These are phyloP conservation scores for Russula sp. DNA, from an alignment of 768 basidiomycete genomes.

Conservation along the genomic window DNA sequence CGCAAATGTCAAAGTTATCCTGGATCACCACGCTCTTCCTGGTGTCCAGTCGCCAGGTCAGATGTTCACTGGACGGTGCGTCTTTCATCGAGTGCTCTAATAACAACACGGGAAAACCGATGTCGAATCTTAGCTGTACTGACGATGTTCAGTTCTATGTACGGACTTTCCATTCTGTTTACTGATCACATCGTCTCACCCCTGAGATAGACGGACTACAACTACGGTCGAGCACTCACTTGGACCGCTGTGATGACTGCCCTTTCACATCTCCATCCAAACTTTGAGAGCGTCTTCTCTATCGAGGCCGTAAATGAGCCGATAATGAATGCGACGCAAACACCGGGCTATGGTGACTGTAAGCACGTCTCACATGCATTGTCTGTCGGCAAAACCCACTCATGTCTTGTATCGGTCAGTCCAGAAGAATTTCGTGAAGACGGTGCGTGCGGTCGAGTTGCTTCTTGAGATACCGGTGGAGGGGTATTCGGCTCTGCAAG, in stretches of 20 bases:
- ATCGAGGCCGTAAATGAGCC: constrained; percentile 79
- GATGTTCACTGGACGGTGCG: constrained; percentile 63
- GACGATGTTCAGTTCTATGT: constrained; percentile 69
- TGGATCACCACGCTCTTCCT: constrained; percentile 69
- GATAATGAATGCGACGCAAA: constrained; percentile 60
- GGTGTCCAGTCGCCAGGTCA: constrained; percentile 60
- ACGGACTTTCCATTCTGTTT: constrained; percentile 21
- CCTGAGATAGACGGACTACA: constrained; percentile 49
- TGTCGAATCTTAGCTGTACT: constrained; percentile 47
- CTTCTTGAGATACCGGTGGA: constrained; percentile 11
- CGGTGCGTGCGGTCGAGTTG: constrained; percentile 15
- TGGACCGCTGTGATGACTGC: constrained; percentile 79
- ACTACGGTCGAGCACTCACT: constrained; percentile 71
- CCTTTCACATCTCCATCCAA: constrained; percentile 61
- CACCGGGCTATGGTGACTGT: constrained; percentile 70
- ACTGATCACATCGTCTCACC: neutral
- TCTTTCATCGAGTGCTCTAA: constrained; percentile 1
- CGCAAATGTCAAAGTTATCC: constrained; percentile 60
- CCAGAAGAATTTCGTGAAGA: neutral
- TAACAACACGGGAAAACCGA: neutral
- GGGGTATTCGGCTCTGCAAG: neutral
- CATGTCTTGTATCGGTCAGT: neutral
- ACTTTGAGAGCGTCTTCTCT: constrained; percentile 57
- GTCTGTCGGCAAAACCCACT: neutral
- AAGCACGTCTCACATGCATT: constrained; percentile 25